Percentiles rank a stretch among this genome's conserved stretches.
These are phyloP conservation scores for Claviceps africana DNA, from an alignment of 2,329 filamentous ascomycete species.

Conservation along the genomic window DNA sequence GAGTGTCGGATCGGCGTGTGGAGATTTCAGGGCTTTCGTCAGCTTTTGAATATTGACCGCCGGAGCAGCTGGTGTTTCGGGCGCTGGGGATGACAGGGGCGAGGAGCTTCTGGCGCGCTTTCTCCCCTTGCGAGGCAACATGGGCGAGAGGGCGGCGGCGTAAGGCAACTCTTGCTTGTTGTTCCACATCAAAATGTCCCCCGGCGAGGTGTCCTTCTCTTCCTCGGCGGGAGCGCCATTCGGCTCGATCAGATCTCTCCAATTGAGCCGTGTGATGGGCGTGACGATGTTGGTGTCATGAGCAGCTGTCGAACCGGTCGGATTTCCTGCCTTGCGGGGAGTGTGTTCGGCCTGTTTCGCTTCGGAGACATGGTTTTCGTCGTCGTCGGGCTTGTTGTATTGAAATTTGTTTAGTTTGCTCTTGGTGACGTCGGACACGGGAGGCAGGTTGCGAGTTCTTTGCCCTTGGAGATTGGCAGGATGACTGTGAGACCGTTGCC, in stretches of 20 bases:
- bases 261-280: conserved; percentile 37
- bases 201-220: conserved; percentile 38
- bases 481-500: conserved; percentile 42
- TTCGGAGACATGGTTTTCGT: conserved; percentile 9
- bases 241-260: conserved; percentile 43
- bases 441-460: conserved; percentile 25
- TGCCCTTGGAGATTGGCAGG: conserved; percentile 24
- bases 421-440: conserved; percentile 44
- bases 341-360: neutral
- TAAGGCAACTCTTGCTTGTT: conserved; percentile 30
- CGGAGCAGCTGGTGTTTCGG: conserved; percentile 28
- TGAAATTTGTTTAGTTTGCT: conserved; percentile 47
- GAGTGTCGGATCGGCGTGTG: conserved; percentile 56
- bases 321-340: conserved; percentile 11
- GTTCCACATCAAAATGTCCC: conserved; percentile 49
- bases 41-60: conserved; percentile 45
- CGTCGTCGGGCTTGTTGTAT: conserved; percentile 18
- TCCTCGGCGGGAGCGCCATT: conserved; percentile 25
- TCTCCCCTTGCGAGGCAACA: conserved; percentile 35
- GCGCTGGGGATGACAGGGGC: conserved; percentile 51
- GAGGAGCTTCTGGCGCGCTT: conserved; percentile 66
- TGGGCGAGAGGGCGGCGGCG: conserved; percentile 30
- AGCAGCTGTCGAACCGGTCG: neutral
- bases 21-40: conserved; percentile 46
- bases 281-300: conserved; percentile 18